Percentiles rank a stretch among this genome's conserved stretches.
Evolutionary conservation across 108 stramenopile genomes (phyloP).

Genomic region (Cyclostephanos tholiformis): DNA sequence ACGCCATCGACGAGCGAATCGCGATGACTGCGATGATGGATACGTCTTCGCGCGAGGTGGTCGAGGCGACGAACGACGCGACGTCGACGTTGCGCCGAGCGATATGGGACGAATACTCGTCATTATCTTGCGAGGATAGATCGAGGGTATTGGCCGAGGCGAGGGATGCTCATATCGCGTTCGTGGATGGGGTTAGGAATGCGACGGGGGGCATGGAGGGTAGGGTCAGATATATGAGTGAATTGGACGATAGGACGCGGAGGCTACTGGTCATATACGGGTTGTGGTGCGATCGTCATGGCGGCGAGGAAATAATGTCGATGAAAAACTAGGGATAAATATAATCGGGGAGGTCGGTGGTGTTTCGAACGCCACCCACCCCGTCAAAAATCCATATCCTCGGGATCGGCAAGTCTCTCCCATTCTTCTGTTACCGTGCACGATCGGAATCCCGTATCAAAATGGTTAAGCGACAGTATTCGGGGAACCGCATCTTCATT

Average conservation of each 20-base stretch:
- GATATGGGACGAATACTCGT: neutral
- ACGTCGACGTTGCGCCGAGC: neutral
- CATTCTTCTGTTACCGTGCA: too few species aligned
- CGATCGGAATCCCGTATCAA: too few species aligned
- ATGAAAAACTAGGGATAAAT: too few species aligned
- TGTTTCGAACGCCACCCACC: too few species aligned
- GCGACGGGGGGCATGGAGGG: neutral
- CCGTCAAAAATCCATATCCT: too few species aligned
- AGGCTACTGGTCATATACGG: neutral
- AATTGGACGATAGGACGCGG: neutral
- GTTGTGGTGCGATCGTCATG: neutral
- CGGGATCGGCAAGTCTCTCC: too few species aligned
- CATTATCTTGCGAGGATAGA: neutral
- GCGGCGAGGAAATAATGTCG: too few species aligned
- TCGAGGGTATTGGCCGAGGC: neutral
- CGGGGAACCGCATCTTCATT: too few species aligned
- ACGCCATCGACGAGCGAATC: neutral
- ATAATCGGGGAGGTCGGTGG: too few species aligned
- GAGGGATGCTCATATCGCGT: neutral
- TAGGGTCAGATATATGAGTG: neutral
- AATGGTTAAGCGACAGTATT: too few species aligned
- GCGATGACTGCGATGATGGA: slow-evolving; percentile 12
- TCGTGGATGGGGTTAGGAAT: neutral
- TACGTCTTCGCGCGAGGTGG: too few species aligned
- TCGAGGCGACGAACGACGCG: neutral